phyloP scores from a whole-genome alignment of 176 grass and related monocot species.

The Cenchrus fungigraminus region DNA sequence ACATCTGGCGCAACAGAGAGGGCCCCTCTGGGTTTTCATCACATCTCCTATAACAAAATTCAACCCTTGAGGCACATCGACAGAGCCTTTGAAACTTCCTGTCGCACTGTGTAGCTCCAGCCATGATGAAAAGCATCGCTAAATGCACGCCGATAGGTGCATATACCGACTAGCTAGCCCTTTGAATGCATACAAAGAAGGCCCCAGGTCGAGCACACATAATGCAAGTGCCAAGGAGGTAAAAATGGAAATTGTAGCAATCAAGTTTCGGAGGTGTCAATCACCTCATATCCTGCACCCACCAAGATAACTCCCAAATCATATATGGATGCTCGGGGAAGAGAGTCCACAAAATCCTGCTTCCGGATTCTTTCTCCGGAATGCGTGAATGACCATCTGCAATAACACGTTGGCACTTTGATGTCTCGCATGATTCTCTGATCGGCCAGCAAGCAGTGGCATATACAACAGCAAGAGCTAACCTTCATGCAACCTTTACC shows the following conservation, averaged over 20 bases:
- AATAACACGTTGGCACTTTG: not conserved
- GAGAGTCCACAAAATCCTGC: conserved; percentile 78
- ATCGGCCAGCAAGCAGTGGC: not conserved
- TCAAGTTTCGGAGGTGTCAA: not conserved
- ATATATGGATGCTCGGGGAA: conserved; percentile 79
- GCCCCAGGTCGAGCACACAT: conserved; percentile 41
- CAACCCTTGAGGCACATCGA: conserved; percentile 88
- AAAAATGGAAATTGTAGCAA: not conserved
- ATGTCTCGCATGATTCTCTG: not conserved
- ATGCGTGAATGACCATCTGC: conserved; percentile 92
- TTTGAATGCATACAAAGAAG: conserved; percentile 87
- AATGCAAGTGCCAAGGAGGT: not conserved
- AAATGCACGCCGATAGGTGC: conserved; percentile 91
- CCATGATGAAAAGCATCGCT: conserved; percentile 94
- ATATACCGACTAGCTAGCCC: conserved; percentile 71
- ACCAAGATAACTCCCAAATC: conserved; percentile 88
- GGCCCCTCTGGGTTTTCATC: conserved; percentile 70
- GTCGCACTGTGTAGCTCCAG: conserved; percentile 83
- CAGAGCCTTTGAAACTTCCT: conserved; percentile 82
- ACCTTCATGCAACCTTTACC: conserved; percentile 94
- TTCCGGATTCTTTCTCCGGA: conserved; percentile 70
- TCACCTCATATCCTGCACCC: conserved; percentile 95
- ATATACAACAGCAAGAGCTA: not conserved
- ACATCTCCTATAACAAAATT: conserved; percentile 95
- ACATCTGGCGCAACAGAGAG: conserved; percentile 61